Evolutionary conservation across 1,139 yeast species (phyloP).

Genomic region (Geotrichum cucujoidarum): DNA sequence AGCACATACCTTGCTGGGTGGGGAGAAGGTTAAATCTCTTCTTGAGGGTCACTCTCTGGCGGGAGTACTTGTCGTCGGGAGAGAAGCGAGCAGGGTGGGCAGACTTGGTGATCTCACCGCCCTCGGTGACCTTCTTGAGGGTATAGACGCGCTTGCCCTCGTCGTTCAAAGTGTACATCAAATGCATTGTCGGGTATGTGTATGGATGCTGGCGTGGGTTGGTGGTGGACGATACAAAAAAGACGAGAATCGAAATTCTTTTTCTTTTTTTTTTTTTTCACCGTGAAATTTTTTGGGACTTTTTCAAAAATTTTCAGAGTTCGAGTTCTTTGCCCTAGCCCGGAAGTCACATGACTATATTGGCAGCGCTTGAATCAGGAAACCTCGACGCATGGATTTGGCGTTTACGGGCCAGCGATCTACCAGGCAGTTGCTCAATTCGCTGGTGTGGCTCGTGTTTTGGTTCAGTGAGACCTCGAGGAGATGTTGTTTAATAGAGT

Average conservation of each 20-base stretch:
- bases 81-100: constrained; percentile 99
- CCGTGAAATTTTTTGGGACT: no score
- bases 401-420: no score
- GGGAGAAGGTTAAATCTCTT: constrained; percentile 89
- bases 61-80: constrained; percentile 98
- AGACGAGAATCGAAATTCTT: not conserved
- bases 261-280: not conserved
- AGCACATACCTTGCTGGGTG: constrained; percentile 55
- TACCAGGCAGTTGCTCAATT: no score
- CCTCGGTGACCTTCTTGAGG: constrained; percentile 69
- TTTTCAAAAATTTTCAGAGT: not conserved
- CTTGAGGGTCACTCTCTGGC: constrained; percentile 97
- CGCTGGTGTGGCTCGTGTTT: no score
- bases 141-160: constrained; percentile 97
- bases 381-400: no score
- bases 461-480: no score
- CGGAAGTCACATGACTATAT: not conserved
- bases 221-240: not conserved
- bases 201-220: not conserved
- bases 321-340: not conserved
- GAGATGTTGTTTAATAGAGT: no score
- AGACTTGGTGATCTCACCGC: constrained; percentile 93
- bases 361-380: not conserved
- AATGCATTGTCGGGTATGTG: constrained; percentile 61
- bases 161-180: constrained; percentile 92